A percentile compares a stretch with the other conserved stretches of the same genome.
phyloP scores from a whole-genome alignment of 2,329 filamentous ascomycete species.

The Botrytis aclada region DNA sequence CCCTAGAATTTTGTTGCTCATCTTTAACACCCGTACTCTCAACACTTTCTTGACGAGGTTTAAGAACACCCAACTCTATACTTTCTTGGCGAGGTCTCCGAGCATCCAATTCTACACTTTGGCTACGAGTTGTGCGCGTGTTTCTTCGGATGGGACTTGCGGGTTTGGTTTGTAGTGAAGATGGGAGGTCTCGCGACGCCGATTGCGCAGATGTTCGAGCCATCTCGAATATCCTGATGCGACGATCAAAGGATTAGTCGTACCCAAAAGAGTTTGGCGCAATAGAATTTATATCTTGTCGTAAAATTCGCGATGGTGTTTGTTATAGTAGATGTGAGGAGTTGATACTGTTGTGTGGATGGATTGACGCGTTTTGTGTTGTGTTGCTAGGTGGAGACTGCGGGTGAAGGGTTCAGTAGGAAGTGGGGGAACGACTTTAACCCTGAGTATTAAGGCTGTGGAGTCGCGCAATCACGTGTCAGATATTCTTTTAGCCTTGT shows the following conservation, averaged over 20 bases:
- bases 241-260: background rate
- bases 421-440: background rate
- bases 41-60: conserved; percentile 27
- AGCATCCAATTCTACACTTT: conserved; percentile 39
- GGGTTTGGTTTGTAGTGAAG: conserved; percentile 33
- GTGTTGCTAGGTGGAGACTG: background rate
- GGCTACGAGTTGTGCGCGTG: conserved; percentile 40
- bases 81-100: conserved; percentile 34
- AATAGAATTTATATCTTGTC: background rate
- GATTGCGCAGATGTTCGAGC: background rate
- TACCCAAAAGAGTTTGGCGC: background rate
- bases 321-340: background rate
- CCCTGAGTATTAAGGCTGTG: background rate
- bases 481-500: background rate
- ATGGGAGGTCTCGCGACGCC: conserved; percentile 26
- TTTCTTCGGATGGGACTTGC: conserved; percentile 25
- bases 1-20: conserved; percentile 11
- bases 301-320: background rate
- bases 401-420: background rate
- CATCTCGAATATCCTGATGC: conserved; percentile 1
- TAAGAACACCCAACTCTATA: conserved; percentile 35
- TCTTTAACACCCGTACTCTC: conserved; percentile 29
- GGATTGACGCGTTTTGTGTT: conserved; percentile 1
- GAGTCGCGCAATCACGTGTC: background rate
- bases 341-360: conserved; percentile 2